phyloP scores from a whole-genome alignment of 805 yeast species.

The Kuraishia molischiana region DNA sequence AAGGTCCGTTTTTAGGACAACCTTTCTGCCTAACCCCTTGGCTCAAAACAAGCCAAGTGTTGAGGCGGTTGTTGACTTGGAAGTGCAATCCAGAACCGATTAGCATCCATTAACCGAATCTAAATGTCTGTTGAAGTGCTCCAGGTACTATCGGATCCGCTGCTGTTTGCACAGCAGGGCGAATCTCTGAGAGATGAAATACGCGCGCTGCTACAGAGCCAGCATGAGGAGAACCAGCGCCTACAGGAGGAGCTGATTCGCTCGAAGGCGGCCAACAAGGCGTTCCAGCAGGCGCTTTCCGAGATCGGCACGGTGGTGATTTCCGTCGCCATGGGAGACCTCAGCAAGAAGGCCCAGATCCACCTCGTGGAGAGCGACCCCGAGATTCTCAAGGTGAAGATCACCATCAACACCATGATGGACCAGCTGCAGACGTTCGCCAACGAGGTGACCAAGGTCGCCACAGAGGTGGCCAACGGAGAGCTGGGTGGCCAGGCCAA shows the following conservation, averaged over 20 bases:
- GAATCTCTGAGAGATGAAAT: not conserved
- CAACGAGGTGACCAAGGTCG: constrained; percentile 72
- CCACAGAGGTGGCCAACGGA: constrained; percentile 87
- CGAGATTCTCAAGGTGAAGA: constrained; percentile 69
- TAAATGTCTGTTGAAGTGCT: not conserved
- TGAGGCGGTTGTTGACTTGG: too few relatives aligned
- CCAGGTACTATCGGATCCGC: not conserved
- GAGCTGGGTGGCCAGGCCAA: constrained; percentile 86
- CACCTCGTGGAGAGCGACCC: constrained; percentile 69
- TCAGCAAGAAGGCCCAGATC: constrained; percentile 69
- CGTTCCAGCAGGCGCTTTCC: constrained; percentile 59
- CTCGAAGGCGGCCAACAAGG: constrained; percentile 43
- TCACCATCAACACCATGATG: constrained; percentile 83
- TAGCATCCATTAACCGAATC: too few relatives aligned
- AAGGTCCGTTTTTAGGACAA: too few relatives aligned
- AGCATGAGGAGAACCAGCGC: not conserved
- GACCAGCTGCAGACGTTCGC: constrained; percentile 78
- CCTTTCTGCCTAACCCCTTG: too few relatives aligned
- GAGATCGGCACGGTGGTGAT: constrained; percentile 83
- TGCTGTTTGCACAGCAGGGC: constrained; percentile 1
- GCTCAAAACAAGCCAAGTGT: too few relatives aligned
- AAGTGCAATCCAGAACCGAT: too few relatives aligned
- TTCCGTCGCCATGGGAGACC: constrained; percentile 84
- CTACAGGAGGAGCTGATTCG: constrained; percentile 1
- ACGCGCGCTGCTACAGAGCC: not conserved